Evolutionary conservation across 2,329 filamentous ascomycete species (phyloP).

Genomic region (Fusarium coffeatum): DNA sequence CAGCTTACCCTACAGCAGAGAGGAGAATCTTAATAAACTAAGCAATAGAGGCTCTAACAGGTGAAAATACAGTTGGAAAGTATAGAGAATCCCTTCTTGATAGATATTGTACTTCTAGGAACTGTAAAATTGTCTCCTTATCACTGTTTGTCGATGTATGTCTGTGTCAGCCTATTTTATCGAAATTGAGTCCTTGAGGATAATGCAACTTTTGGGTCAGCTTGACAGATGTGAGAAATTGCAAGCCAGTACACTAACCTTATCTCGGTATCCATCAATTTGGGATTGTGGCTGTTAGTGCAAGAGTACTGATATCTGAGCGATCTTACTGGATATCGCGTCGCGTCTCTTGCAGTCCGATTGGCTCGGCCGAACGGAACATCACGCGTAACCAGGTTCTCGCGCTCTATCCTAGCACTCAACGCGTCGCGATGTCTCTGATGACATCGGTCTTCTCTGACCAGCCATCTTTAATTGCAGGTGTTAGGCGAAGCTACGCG

Average conservation of each 20-base stretch:
- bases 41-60: accelerated
- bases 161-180: background rate
- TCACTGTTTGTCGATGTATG: background rate
- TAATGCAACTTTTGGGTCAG: accelerated
- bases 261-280: accelerated
- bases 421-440: background rate
- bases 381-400: background rate
- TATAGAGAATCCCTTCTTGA: background rate
- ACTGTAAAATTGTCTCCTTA: background rate
- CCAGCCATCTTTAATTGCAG: background rate
- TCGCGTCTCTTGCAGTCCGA: background rate
- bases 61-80: background rate
- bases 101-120: background rate
- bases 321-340: too few relatives aligned
- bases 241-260: accelerated
- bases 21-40: too few relatives aligned
- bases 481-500: background rate
- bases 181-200: accelerated
- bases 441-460: background rate
- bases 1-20: background rate
- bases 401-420: too few relatives aligned
- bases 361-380: background rate
- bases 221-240: background rate
- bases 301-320: accelerated
- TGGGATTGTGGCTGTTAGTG: accelerated